Conservation (phyloP, 495 filamentous ascomycete genomes). For the Lophium mytilinum region DNA sequence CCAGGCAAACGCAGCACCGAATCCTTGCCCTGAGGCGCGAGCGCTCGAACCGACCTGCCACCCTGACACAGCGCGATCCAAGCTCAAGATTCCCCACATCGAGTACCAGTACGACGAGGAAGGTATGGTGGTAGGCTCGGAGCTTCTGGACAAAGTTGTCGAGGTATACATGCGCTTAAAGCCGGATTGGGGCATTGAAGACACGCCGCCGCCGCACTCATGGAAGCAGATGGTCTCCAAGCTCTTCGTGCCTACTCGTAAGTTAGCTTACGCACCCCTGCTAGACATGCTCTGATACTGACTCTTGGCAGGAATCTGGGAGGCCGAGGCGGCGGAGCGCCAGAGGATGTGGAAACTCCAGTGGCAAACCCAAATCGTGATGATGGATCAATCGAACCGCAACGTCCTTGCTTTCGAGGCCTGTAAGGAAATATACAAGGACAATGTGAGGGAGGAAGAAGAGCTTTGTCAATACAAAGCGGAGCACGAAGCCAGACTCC, state of each 20-base stretch:
- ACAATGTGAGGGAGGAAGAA: background rate
- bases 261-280: background rate
- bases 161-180: background rate
- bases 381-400: background rate
- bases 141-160: background rate
- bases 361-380: background rate
- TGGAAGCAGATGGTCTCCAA: background rate
- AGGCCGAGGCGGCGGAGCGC: background rate
- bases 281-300: background rate
- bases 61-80: too few species aligned
- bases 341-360: background rate
- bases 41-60: too few species aligned
- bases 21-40: too few species aligned
- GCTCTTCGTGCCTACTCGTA: background rate
- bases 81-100: too few species aligned
- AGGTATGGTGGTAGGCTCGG: background rate
- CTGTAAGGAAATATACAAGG: background rate
- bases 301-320: background rate
- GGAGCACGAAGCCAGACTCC: background rate
- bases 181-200: background rate
- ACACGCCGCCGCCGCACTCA: background rate
- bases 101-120: background rate
- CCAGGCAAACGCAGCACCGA: too few species aligned
- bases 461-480: background rate
- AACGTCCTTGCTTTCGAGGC: background rate